Base-by-base conservation (phyloP, 73 alveolate genomes). In the Uronychia binucleata region DNA sequence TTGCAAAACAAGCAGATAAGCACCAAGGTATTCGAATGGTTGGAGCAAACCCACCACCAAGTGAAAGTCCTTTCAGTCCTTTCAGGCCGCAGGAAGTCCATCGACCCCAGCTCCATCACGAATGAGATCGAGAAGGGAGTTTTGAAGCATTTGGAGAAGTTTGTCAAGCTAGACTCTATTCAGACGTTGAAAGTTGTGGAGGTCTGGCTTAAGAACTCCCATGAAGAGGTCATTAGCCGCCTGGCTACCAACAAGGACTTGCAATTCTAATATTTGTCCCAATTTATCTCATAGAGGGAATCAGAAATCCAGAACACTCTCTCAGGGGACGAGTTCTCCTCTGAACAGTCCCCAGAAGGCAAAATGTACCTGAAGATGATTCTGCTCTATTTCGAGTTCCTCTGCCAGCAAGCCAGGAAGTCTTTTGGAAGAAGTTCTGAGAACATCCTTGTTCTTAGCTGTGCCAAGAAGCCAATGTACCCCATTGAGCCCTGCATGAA, bases 161-260 rank as follows among this genome's bases (percentile, higher is more conserved):
- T 88, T 29, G 78, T 88, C 0, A 76, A 78, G 0, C 34, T 83
- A 1, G 82, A 88, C 77, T 80, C 83, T 59, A 33, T 57, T 0
- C 79, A 83, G 35, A 57, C 91, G 19, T 85, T 79, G 5, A 81
- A 79, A 29, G 80, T 88, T 8, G 80, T 88, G 0, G 94, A 88
- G 31, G 46, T 35, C 30, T 88, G 94, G 94, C 86, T 88, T 57
- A 86, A 86, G n/a, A 88, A 88, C 31, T 30, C 75, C 1, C 86
- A 88, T 57, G 59, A 83, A 34, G 91, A 88, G 57, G 77, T 88
- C 59, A 33, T 88, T 29, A 81, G 83, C 13, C 83, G 80, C 1
- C 79, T 88, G 1, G 82, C 88, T 27, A 57, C 80, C 28, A 31
- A 88, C 58, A 77, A 79, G 26, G 85, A 78, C 14, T 67, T 88